These are phyloP conservation scores for Lodderomyces oxycetoniae DNA, from an alignment of 1,139 yeast genomes.

Conservation along the genomic window DNA sequence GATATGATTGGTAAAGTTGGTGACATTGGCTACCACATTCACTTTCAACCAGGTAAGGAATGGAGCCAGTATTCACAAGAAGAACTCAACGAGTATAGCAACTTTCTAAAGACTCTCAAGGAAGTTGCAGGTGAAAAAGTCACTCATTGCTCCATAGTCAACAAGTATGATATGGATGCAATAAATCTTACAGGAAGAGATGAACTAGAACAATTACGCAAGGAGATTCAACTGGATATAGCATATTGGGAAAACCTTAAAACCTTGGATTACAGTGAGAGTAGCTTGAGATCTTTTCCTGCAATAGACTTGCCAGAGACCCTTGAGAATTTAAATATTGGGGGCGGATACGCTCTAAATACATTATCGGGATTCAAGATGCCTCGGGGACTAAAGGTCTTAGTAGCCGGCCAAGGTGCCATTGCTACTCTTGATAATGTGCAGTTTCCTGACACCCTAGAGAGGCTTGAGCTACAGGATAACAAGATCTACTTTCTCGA, in stretches of 20 bases:
- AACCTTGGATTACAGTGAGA: slow-evolving; percentile 37
- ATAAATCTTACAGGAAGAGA: slow-evolving; percentile 33
- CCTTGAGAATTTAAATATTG: slow-evolving; percentile 36
- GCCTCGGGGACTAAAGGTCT: slow-evolving; percentile 30
- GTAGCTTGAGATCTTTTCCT: slow-evolving; percentile 36
- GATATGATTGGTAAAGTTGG: slow-evolving; percentile 17
- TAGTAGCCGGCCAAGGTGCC: slow-evolving; percentile 34
- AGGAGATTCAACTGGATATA: slow-evolving; percentile 39
- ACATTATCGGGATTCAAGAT: slow-evolving; percentile 40
- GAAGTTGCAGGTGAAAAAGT: slow-evolving; percentile 27
- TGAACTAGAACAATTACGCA: slow-evolving; percentile 31
- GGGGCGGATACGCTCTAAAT: slow-evolving; percentile 40
- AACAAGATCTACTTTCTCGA: slow-evolving; percentile 40
- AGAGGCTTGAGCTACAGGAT: slow-evolving; percentile 31
- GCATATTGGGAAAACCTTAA: slow-evolving; percentile 32
- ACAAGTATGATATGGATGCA: slow-evolving; percentile 35
- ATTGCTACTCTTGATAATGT: slow-evolving; percentile 36
- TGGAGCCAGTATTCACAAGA: slow-evolving; percentile 31
- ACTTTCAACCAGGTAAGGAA: slow-evolving; percentile 31
- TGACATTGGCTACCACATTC: slow-evolving; percentile 35
- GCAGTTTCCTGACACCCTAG: slow-evolving; percentile 30
- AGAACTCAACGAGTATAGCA: slow-evolving; percentile 25
- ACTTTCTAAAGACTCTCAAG: slow-evolving; percentile 23
- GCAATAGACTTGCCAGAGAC: slow-evolving; percentile 40
- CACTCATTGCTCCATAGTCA: slow-evolving; percentile 36